Evolutionary conservation across 2,329 filamentous ascomycete genomes (phyloP), one percentile per base, ranked within the genome.

Genomic region (Mycosphaerella sp.): DNA sequence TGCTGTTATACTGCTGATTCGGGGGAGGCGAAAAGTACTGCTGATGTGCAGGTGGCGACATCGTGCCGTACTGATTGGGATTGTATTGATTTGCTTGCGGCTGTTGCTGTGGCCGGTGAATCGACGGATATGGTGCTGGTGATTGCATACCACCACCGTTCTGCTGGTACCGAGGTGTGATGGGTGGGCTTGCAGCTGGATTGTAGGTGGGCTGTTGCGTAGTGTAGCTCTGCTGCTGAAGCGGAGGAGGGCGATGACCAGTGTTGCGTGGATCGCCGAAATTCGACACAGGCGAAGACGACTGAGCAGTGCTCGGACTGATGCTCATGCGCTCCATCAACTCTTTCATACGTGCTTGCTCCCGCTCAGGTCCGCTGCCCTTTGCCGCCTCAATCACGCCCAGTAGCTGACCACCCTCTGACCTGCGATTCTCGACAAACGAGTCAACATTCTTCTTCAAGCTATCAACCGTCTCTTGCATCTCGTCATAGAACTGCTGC

Each of bases 241-340:
- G 62, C 2, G 74, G 72, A 7, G 72, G 66, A 12, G 73, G 74
- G n/a, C 73, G 69, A 64, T 62, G 70, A 23, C 40, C 43, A 5
- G 57, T 53, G 41, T 46, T 56, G 21, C 57, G 42, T 14, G 59
- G 59, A n/a, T 56, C 57, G 45, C 45, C 55, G 50, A 53, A 58
- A 40, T 66, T 69, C 36, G 62, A 58, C 6, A 64, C 52, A 7
- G 75, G 74, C 10, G 74, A 74, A 21, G 70, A 69, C 4, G 73
- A 73, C 32, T 72, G 68, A 40, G 54, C 56, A 5, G 72, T 69
- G 4, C 57, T 70, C 2, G 73, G 67, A 39, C 92, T 89, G 73
- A 96, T 86, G 1, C 90, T 91, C 83, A 97, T 92, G 51, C 91
- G 83, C 67, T 96, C 91, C 93, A 98, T 97, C 40, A 98, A 76